Percentiles rank a stretch among this genome's conserved stretches.
Evolutionary conservation across 2,329 filamentous ascomycete genomes (phyloP).

Genomic region (Ceratocystis alfenasii): DNA sequence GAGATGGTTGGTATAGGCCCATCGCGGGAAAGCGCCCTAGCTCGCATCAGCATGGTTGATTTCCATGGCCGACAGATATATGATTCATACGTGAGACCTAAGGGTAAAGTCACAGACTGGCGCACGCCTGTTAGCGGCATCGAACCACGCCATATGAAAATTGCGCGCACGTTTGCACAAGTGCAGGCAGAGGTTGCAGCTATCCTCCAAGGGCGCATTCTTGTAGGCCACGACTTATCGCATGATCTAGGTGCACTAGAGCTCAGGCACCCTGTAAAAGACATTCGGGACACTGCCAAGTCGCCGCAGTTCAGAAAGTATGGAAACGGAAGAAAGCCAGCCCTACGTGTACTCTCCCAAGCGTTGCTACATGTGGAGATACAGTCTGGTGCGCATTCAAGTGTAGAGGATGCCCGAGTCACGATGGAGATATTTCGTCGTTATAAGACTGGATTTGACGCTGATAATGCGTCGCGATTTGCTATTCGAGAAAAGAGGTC

Average conservation of each 20-base stretch:
- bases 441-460: slow-evolving; percentile 75
- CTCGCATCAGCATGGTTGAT: slow-evolving; percentile 81
- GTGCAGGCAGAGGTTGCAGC: slow-evolving; percentile 62
- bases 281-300: slow-evolving; percentile 75
- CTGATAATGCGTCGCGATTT: slow-evolving; percentile 61
- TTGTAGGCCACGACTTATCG: slow-evolving; percentile 74
- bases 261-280: slow-evolving; percentile 63
- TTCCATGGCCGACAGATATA: slow-evolving; percentile 88
- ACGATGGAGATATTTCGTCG: slow-evolving; percentile 80
- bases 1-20: slow-evolving; percentile 91
- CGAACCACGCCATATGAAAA: slow-evolving; percentile 56
- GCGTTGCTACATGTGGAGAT: slow-evolving; percentile 50
- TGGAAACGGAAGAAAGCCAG: slow-evolving; percentile 55
- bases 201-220: slow-evolving; percentile 56
- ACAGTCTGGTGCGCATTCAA: slow-evolving; percentile 52
- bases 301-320: slow-evolving; percentile 62
- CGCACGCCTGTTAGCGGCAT: slow-evolving; percentile 79
- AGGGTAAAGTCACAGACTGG: slow-evolving; percentile 76
- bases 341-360: slow-evolving; percentile 46
- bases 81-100: slow-evolving; percentile 78
- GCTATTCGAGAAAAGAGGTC: slow-evolving; percentile 13
- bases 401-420: slow-evolving; percentile 68
- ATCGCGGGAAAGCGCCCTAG: slow-evolving; percentile 61
- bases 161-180: slow-evolving; percentile 58
- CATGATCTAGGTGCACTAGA: slow-evolving; percentile 67